Percentiles rank a stretch among this genome's conserved stretches.
Conservation (phyloP, 345 rosid genomes). For the Microthlaspi erraticum region DNA sequence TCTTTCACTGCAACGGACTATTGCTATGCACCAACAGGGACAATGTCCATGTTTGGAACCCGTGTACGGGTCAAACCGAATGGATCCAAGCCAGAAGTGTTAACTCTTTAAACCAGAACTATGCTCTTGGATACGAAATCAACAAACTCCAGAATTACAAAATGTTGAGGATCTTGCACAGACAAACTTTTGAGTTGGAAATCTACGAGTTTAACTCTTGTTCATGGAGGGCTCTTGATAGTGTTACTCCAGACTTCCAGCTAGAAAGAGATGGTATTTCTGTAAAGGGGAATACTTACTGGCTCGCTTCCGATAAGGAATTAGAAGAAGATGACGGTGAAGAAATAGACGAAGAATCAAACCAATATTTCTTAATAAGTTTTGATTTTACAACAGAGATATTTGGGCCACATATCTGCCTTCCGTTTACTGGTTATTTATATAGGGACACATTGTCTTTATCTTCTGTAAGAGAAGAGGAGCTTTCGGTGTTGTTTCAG, state of each 20-base stretch:
- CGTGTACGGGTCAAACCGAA: not conserved
- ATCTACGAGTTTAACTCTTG: not conserved
- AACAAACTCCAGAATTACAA: not conserved
- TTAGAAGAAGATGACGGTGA: not conserved
- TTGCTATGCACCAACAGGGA: not conserved
- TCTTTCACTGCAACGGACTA: not conserved
- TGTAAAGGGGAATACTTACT: not conserved
- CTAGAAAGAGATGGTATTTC: not conserved
- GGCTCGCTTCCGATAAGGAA: not conserved
- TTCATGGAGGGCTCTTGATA: not conserved
- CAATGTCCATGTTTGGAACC: not conserved
- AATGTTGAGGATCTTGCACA: not conserved
- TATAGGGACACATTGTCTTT: too few species aligned
- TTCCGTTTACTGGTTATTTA: too few species aligned
- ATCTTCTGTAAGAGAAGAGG: too few species aligned
- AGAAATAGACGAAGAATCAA: too few species aligned
- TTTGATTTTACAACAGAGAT: not conserved
- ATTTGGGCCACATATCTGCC: too few species aligned
- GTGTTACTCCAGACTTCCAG: not conserved
- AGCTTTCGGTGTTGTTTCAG: too few species aligned
- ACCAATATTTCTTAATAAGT: not conserved
- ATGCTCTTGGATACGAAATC: constrained; percentile 1
- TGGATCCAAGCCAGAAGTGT: not conserved
- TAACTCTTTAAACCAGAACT: too few species aligned
- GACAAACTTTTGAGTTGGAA: not conserved